Evolutionary conservation across 345 rosid genomes (phyloP), one percentile per base, ranked within the genome.

Genomic region (Microcos paniculata): DNA sequence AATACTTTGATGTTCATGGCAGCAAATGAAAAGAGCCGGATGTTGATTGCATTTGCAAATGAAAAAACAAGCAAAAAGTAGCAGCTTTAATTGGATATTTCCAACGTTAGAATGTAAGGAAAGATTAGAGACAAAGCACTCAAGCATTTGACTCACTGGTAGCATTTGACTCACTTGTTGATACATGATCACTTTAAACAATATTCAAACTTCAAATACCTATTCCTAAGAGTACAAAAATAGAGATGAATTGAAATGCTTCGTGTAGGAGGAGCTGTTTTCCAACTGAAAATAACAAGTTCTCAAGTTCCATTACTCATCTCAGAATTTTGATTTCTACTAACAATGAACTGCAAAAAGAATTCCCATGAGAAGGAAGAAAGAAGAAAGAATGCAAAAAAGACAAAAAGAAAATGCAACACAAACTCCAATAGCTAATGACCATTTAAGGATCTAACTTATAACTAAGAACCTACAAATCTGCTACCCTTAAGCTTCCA

Each of bases 311-410:
- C 87, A 84, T 78, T 79, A 82, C 86, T 83, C 64, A 70, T 78
- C 48, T 83, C 46, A 76, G 78, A 82, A 73, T 59, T 80, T 71
- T 56, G 30, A 15, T 71, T 82, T 76, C 79, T 71, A 75, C 82
- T 56, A 83, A 80, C 83, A 86, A 82, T 74, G 74, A 82, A 85
- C 91, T 86, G 87, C 91, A 90, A 90, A 88, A 90, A 90, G 87
- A 85, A 88, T 85, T 74, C 80, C 86, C 82, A 75, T 24, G 72
- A 28, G 9, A 18, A 73, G 78, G 67, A 58, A 51, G 64, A 62
- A 68, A 71, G 33, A 24, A 62, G 59, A 74, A 73, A 76, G 80
- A 78, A 80, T 73, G 53, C 62, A 26, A 72, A 77, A 43, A 40
- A 51, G 48, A 21, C 11, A 71, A 42, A 80, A 42, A 51, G 13